Evolutionary conservation across 2,329 filamentous ascomycete species (phyloP).

Genomic region (Monilinia fructicola): DNA sequence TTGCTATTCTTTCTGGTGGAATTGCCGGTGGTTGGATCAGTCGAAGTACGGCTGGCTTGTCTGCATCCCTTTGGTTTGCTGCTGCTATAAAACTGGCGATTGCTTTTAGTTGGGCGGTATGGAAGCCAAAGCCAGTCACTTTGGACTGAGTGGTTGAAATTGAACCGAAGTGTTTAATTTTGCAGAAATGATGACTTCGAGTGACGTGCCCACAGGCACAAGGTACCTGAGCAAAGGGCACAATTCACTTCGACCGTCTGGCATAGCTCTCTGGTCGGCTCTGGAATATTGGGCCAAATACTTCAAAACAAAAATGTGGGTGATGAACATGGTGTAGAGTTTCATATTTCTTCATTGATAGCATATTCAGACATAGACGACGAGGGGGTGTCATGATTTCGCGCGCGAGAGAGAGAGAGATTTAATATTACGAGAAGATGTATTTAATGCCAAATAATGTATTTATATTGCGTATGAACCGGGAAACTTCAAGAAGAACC

Average conservation of each 20-base stretch:
- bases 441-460: background rate
- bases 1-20: slow-evolving; percentile 54
- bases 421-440: background rate
- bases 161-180: background rate
- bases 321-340: background rate
- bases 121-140: slow-evolving; percentile 46
- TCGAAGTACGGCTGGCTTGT: slow-evolving; percentile 51
- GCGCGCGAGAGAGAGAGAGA: no score
- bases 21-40: slow-evolving; percentile 56
- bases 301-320: background rate
- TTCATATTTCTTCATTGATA: background rate
- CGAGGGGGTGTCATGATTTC: background rate
- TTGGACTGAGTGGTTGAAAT: background rate
- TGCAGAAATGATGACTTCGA: background rate
- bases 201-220: background rate
- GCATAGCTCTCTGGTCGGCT: background rate
- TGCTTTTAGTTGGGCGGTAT: slow-evolving; percentile 58
- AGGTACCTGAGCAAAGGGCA: background rate
- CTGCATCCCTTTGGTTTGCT: slow-evolving; percentile 50
- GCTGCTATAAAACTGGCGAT: slow-evolving; percentile 54
- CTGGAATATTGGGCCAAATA: background rate
- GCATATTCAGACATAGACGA: background rate
- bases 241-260: background rate
- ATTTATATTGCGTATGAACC: background rate
- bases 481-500: background rate